These are phyloP conservation scores for Leishmania major DNA, from an alignment of 208 protist species.

Conservation along the genomic window DNA sequence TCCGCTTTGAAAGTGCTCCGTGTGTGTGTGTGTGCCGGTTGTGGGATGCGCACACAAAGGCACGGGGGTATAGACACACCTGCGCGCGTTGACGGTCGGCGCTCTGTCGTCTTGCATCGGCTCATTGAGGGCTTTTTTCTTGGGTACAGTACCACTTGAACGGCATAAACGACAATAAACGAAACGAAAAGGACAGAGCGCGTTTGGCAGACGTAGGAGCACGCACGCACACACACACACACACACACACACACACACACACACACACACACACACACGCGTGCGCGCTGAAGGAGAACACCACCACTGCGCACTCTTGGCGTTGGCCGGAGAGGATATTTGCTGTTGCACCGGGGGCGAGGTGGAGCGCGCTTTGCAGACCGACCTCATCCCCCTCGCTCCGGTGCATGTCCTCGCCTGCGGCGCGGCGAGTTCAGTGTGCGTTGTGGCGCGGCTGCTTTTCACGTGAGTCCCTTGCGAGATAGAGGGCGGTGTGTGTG, in stretches of 20 bases:
- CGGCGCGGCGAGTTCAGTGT: not conserved
- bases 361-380: not conserved
- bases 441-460: not conserved
- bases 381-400: not conserved
- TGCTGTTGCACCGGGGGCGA: not conserved
- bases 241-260: not conserved
- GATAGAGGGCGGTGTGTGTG: not conserved
- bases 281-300: not conserved
- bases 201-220: not conserved
- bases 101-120: too few relatives aligned
- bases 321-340: not conserved
- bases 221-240: not conserved
- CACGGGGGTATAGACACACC: not conserved
- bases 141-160: too few relatives aligned
- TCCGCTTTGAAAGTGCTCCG: too few relatives aligned
- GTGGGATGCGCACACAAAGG: not conserved
- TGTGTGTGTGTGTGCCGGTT: not conserved
- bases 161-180: not conserved
- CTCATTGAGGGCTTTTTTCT: too few relatives aligned
- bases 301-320: not conserved
- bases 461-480: not conserved
- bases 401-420: not conserved
- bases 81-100: too few relatives aligned
- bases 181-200: not conserved
- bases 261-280: not conserved